Percentiles rank a stretch among this genome's conserved stretches.
These are phyloP conservation scores for Acrodontium crateriforme DNA, from an alignment of 2,329 filamentous ascomycete species.

Conservation along the genomic window DNA sequence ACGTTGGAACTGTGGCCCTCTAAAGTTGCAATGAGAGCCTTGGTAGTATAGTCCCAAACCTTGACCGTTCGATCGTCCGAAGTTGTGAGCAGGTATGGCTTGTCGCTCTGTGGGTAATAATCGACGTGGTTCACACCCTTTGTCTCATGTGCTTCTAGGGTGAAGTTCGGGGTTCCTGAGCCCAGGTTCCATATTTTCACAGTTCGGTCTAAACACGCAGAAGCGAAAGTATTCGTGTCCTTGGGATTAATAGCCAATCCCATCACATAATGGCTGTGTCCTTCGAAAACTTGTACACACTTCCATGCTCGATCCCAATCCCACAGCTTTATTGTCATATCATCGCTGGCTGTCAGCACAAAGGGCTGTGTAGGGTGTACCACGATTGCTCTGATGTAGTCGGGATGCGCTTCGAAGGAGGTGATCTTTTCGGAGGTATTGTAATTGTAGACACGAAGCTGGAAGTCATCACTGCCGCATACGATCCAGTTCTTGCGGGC, in stretches of 20 bases:
- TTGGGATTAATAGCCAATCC: slow-evolving; percentile 94
- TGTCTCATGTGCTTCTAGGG: slow-evolving; percentile 88
- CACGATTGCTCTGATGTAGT: slow-evolving; percentile 94
- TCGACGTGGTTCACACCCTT: slow-evolving; percentile 98
- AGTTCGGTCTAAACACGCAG: slow-evolving; percentile 87
- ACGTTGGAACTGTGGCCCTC: slow-evolving; percentile 98
- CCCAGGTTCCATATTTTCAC: slow-evolving; percentile 98
- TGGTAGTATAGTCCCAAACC: slow-evolving; percentile 98
- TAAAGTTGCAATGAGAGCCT: slow-evolving; percentile 87
- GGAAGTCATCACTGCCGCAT: slow-evolving; percentile 77
- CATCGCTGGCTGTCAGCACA: slow-evolving; percentile 89
- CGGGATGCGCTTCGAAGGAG: slow-evolving; percentile 90
- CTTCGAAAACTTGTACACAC: slow-evolving; percentile 92
- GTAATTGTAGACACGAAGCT: slow-evolving; percentile 89
- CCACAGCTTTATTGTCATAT: slow-evolving; percentile 98
- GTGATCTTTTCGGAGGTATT: slow-evolving; percentile 98
- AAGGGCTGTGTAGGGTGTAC: slow-evolving; percentile 94
- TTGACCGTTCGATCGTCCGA: slow-evolving; percentile 95
- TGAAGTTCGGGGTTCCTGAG: slow-evolving; percentile 88
- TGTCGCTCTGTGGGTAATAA: slow-evolving; percentile 57
- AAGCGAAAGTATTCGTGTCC: slow-evolving; percentile 52
- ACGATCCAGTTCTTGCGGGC: slow-evolving; percentile 86
- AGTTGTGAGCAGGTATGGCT: slow-evolving; percentile 82
- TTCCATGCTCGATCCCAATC: slow-evolving; percentile 99
- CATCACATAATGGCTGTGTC: slow-evolving; percentile 95